A percentile compares a stretch with the other conserved stretches of the same genome.
Evolutionary conservation across 106 monocot genomes (phyloP).

Genomic region (Dioscorea alata): DNA sequence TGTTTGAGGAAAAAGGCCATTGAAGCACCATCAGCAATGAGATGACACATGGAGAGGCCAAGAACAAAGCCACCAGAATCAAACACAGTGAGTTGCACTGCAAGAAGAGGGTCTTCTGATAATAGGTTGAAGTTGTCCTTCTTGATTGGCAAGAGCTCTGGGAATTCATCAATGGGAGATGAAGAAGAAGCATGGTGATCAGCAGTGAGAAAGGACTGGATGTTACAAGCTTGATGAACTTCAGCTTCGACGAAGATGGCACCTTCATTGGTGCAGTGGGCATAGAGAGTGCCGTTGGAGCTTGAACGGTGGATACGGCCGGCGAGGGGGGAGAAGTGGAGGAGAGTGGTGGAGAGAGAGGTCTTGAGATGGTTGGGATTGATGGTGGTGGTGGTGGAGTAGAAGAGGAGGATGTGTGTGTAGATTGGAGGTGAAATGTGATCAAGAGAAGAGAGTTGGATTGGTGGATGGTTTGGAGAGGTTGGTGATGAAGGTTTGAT

Average conservation of each 20-base stretch:
- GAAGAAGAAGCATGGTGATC: no score
- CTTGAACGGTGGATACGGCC: slow-evolving; percentile 15
- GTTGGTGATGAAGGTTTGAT: slow-evolving; percentile 20
- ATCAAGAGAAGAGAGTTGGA: slow-evolving; percentile 21
- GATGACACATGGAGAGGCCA: slow-evolving; percentile 24
- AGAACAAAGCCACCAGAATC: slow-evolving; percentile 8
- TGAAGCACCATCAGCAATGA: slow-evolving; percentile 32
- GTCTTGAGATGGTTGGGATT: slow-evolving; percentile 5
- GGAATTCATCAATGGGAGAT: slow-evolving; percentile 11
- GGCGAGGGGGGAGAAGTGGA: slow-evolving; percentile 29
- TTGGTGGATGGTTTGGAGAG: slow-evolving; percentile 1
- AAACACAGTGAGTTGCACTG: slow-evolving; percentile 24
- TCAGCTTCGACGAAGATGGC: slow-evolving; percentile 16
- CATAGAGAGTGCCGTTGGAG: slow-evolving; percentile 6
- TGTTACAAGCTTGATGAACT: neutral
- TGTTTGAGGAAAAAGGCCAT: slow-evolving; percentile 21
- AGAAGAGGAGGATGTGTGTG: slow-evolving; percentile 29
- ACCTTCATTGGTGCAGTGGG: slow-evolving; percentile 29
- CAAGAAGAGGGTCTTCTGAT: slow-evolving; percentile 17
- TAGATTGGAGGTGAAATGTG: slow-evolving; percentile 19
- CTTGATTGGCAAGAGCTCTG: slow-evolving; percentile 17
- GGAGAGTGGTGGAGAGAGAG: slow-evolving; percentile 23
- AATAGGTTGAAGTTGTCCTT: neutral
- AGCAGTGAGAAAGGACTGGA: slow-evolving; percentile 4
- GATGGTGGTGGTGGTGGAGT: neutral